A percentile compares a stretch with the other conserved stretches of the same genome.
phyloP scores from a whole-genome alignment of 768 basidiomycete species.

The Mycena rebaudengoi region DNA sequence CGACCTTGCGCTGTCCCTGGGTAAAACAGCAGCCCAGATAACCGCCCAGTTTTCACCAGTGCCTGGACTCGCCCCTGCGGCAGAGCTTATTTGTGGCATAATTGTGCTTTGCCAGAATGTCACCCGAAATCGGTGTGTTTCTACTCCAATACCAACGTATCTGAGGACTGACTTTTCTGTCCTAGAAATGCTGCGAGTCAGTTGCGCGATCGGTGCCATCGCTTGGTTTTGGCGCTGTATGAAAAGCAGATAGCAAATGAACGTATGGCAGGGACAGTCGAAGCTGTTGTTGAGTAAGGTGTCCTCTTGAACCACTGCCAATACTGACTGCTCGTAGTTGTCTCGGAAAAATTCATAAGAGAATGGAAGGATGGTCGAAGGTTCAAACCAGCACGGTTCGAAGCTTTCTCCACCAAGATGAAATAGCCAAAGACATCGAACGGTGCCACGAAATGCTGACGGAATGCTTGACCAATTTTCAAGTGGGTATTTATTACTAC shows the following conservation, averaged over 20 bases:
- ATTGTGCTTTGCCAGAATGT: slow-evolving; percentile 58
- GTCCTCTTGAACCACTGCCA: background rate
- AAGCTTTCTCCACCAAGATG: slow-evolving; percentile 54
- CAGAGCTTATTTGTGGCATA: slow-evolving; percentile 52
- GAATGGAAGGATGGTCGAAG: slow-evolving; percentile 55
- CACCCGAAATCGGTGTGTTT: slow-evolving; percentile 52
- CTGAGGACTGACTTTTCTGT: background rate
- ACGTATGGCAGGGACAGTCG: slow-evolving; percentile 41
- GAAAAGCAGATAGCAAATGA: slow-evolving; percentile 39
- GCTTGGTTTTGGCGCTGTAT: slow-evolving; percentile 48
- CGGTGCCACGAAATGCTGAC: slow-evolving; percentile 53
- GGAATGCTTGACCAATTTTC: slow-evolving; percentile 56
- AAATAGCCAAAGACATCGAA: slow-evolving; percentile 53
- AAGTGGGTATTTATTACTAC: slow-evolving; percentile 40
- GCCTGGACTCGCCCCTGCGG: slow-evolving; percentile 54
- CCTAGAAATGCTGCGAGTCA: slow-evolving; percentile 52
- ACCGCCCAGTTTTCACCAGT: slow-evolving; percentile 57
- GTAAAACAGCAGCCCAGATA: slow-evolving; percentile 52
- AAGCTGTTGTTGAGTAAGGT: slow-evolving; percentile 42
- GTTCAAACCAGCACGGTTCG: slow-evolving; percentile 47
- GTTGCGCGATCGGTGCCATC: slow-evolving; percentile 56
- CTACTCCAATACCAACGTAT: background rate
- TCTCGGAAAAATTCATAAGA: slow-evolving; percentile 44
- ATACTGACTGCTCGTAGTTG: slow-evolving; percentile 29
- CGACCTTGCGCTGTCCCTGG: slow-evolving; percentile 21